These are phyloP conservation scores for Lycium barbarum DNA, from an alignment of 257 asterid genomes.

Conservation along the genomic window DNA sequence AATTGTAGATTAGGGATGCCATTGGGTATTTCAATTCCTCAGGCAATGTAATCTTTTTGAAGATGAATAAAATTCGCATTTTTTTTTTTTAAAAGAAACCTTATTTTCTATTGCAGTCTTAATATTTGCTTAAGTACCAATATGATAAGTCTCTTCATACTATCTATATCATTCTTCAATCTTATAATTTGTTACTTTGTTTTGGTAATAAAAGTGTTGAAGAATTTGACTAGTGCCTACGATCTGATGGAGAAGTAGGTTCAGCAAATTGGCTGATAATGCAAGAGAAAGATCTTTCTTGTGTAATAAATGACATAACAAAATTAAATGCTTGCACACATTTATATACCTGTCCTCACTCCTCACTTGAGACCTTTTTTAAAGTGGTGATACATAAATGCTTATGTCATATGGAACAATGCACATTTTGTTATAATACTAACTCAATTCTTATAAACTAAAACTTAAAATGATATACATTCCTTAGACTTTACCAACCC, in stretches of 20 bases:
- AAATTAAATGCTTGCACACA: constrained; percentile 24
- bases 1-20: too few relatives aligned
- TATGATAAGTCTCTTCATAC: not conserved
- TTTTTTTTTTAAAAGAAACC: too few relatives aligned
- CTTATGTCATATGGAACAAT: not conserved
- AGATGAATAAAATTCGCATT: too few relatives aligned
- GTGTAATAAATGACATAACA: not conserved
- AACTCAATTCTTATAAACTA: not conserved
- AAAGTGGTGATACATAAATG: not conserved
- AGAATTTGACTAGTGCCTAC: not conserved
- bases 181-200: not conserved
- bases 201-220: too few relatives aligned
- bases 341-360: not conserved
- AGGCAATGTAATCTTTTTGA: too few relatives aligned
- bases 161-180: not conserved
- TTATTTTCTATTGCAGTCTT: too few relatives aligned
- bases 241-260: constrained; percentile 13
- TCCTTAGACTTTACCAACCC: not conserved
- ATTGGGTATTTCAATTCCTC: too few relatives aligned
- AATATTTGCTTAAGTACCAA: too few relatives aligned
- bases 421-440: not conserved
- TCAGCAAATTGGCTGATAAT: constrained; percentile 5
- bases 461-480: not conserved
- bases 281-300: not conserved
- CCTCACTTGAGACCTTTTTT: not conserved